phyloP scores from a whole-genome alignment of 192 early-diverging fungal genomes.

The Lobosporangium transversale region DNA sequence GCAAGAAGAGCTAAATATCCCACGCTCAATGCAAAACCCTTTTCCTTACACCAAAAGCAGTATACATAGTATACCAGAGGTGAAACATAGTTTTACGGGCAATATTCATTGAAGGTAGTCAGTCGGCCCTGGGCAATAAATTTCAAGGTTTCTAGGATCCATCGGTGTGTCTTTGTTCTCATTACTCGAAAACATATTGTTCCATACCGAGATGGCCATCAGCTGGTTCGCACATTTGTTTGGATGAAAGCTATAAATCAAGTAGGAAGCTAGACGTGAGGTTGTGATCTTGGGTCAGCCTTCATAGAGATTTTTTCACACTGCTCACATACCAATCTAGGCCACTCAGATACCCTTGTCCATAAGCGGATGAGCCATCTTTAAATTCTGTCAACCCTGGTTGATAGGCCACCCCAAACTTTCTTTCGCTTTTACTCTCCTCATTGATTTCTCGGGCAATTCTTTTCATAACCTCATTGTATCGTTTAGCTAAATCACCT shows the following conservation, averaged over 20 bases:
- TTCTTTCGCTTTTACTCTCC: constrained; percentile 19
- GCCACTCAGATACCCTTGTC: constrained; percentile 62
- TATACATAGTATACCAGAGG: no score
- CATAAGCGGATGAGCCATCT: constrained; percentile 49
- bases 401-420: constrained; percentile 56
- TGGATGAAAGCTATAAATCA: constrained; percentile 62
- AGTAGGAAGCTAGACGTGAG: not conserved
- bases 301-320: not conserved
- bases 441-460: constrained; percentile 41
- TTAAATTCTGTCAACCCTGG: constrained; percentile 59
- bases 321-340: constrained; percentile 55
- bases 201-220: constrained; percentile 64
- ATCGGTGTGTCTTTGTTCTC: constrained; percentile 43
- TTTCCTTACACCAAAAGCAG: no score
- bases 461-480: constrained; percentile 33
- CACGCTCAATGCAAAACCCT: no score
- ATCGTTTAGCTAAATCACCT: constrained; percentile 26
- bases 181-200: constrained; percentile 60
- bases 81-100: no score
- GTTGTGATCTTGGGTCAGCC: not conserved
- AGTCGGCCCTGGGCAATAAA: constrained; percentile 54
- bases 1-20: no score
- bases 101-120: constrained; percentile 49
- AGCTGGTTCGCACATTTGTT: constrained; percentile 66
- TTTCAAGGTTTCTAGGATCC: constrained; percentile 42